These are phyloP conservation scores for Perkinsus olseni DNA, from an alignment of 169 alveolate genomes.

Conservation along the genomic window DNA sequence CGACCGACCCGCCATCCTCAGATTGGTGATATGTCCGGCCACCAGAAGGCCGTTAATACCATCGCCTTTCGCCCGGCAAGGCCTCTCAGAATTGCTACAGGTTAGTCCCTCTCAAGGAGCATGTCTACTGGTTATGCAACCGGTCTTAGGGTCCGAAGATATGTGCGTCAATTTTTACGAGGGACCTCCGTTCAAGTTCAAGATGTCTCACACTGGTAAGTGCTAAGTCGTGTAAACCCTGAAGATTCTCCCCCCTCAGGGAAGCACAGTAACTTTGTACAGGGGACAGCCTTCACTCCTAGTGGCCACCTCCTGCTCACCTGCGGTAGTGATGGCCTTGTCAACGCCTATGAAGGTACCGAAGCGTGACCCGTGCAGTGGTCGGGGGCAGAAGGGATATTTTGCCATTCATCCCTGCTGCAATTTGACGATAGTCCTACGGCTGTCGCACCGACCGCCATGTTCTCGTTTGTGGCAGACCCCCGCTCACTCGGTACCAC, in stretches of 20 bases:
- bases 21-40: neutral
- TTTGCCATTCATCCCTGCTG: neutral
- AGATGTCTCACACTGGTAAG: neutral
- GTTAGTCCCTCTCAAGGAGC: neutral
- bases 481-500: no score
- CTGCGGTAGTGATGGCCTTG: neutral
- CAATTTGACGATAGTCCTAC: no score
- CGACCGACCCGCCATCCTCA: neutral
- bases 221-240: neutral
- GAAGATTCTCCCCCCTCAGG: neutral
- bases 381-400: no score
- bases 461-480: no score
- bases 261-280: neutral
- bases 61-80: neutral
- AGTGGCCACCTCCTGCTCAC: neutral
- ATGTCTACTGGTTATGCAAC: neutral
- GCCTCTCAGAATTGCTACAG: neutral
- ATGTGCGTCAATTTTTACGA: neutral
- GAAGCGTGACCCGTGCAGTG: no score
- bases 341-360: neutral
- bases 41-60: neutral
- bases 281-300: neutral
- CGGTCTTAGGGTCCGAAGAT: neutral
- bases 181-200: neutral
- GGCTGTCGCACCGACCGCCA: no score